phyloP scores from a whole-genome alignment of 495 filamentous ascomycete species.

The Ascodesmis nigricans region DNA sequence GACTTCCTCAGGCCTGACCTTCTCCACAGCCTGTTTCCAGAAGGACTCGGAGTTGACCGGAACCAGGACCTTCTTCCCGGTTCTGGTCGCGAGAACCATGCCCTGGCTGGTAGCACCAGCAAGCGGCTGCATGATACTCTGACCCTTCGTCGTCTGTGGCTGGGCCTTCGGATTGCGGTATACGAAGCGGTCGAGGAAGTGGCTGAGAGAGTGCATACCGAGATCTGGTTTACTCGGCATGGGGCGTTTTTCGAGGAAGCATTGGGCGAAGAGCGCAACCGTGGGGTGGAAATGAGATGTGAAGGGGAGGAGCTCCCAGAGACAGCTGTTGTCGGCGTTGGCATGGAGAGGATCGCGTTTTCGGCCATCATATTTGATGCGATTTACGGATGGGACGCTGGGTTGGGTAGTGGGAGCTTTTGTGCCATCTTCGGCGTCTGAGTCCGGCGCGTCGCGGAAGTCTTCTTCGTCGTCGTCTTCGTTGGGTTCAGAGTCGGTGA shows the following conservation, averaged over 20 bases:
- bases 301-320: slow-evolving; percentile 78
- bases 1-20: slow-evolving; percentile 73
- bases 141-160: slow-evolving; percentile 36
- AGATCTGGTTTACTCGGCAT: slow-evolving; percentile 76
- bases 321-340: slow-evolving; percentile 69
- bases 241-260: slow-evolving; percentile 40
- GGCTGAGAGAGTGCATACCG: slow-evolving; percentile 62
- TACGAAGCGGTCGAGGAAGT: slow-evolving; percentile 92
- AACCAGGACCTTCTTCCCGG: slow-evolving; percentile 25
- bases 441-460: slow-evolving; percentile 44
- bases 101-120: slow-evolving; percentile 39
- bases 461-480: slow-evolving; percentile 40
- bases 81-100: slow-evolving; percentile 38
- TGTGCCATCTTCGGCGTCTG: slow-evolving; percentile 8
- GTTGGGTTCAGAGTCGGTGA: slow-evolving; percentile 51
- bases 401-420: slow-evolving; percentile 7
- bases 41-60: slow-evolving; percentile 72
- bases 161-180: slow-evolving; percentile 71
- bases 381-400: slow-evolving; percentile 4
- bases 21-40: slow-evolving; percentile 70
- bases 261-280: slow-evolving; percentile 61
- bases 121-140: slow-evolving; percentile 90
- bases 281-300: slow-evolving; percentile 78
- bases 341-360: slow-evolving; percentile 81
- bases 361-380: slow-evolving; percentile 48